These are phyloP conservation scores for Tulasnella sp. DNA, from an alignment of 768 basidiomycete genomes.

Conservation along the genomic window DNA sequence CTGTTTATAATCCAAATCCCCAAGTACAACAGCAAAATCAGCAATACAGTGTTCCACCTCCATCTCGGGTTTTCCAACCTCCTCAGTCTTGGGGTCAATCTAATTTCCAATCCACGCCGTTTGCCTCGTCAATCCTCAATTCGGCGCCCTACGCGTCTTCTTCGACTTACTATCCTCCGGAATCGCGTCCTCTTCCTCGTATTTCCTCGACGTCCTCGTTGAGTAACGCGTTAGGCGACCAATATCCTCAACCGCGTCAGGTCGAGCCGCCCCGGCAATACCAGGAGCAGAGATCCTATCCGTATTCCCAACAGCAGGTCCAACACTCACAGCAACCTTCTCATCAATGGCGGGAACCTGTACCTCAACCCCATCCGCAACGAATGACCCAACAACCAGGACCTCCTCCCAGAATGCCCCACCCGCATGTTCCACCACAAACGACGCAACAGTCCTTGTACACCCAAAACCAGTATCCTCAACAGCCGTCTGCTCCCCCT, in stretches of 20 bases:
- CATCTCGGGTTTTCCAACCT: conserved; percentile 20
- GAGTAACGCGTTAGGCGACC: conserved; percentile 7
- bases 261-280: conserved; percentile 11
- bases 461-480: background rate
- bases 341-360: background rate
- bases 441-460: conserved; percentile 24
- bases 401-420: background rate
- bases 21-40: background rate
- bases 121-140: conserved; percentile 5
- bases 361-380: background rate
- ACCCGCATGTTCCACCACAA: conserved; percentile 14
- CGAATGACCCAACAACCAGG: background rate
- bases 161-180: background rate
- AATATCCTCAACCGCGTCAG: conserved; percentile 19
- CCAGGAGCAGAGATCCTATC: background rate
- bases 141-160: background rate
- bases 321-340: background rate
- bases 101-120: conserved; percentile 1
- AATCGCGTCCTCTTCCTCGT: background rate
- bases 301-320: background rate
- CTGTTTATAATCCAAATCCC: background rate
- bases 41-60: background rate
- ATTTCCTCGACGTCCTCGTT: conserved; percentile 3
- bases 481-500: background rate
- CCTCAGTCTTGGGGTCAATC: conserved; percentile 27